Percentiles rank a stretch among this genome's conserved stretches.
phyloP scores from a whole-genome alignment of 139 green algal genomes.

The Edaphochlamys debaryana region DNA sequence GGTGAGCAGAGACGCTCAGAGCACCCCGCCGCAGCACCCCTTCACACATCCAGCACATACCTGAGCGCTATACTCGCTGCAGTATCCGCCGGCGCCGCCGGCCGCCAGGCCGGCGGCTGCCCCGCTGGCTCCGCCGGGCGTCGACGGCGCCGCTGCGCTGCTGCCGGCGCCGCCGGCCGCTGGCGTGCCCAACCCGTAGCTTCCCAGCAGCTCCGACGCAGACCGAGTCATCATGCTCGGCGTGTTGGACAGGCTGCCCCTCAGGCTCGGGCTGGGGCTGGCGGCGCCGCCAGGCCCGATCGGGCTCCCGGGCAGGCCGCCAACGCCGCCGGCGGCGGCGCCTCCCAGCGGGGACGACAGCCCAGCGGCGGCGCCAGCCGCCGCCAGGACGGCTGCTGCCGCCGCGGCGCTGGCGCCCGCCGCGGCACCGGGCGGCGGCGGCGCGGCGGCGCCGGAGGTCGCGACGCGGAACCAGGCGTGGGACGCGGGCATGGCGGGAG shows the following conservation, averaged over 20 bases:
- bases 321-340: neutral
- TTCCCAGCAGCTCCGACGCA: neutral
- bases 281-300: too few relatives aligned
- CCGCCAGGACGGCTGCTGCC: neutral
- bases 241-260: neutral
- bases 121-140: neutral
- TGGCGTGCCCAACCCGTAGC: neutral
- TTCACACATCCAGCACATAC: too few relatives aligned
- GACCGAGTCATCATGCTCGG: neutral
- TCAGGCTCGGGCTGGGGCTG: neutral
- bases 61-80: slow-evolving; percentile 47
- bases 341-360: too few relatives aligned
- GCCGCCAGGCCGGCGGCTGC: neutral
- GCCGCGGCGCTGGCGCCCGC: neutral
- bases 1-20: too few relatives aligned
- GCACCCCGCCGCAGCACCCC: too few relatives aligned
- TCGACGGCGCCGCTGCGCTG: neutral
- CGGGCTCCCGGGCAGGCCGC: too few relatives aligned
- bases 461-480: slow-evolving; percentile 58
- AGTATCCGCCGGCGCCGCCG: neutral
- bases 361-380: neutral
- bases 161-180: neutral
- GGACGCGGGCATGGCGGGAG: slow-evolving; percentile 15
- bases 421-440: neutral
- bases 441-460: neutral